These are phyloP conservation scores for Didymella keratinophila DNA, from an alignment of 2,329 filamentous ascomycete genomes.

Conservation along the genomic window DNA sequence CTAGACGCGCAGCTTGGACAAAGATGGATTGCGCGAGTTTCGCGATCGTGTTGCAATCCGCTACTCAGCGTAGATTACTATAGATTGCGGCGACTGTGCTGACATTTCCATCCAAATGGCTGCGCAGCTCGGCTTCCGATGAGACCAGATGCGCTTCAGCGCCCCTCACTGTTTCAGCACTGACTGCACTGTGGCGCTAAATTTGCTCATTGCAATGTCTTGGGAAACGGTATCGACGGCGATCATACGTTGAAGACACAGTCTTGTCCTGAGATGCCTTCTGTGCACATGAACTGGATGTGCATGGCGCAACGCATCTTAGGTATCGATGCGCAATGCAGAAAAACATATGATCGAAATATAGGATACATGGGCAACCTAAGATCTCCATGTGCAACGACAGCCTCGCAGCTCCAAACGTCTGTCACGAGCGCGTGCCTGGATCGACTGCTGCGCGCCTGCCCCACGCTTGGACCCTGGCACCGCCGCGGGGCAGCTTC, in stretches of 20 bases:
- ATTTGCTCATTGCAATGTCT: conserved; percentile 43
- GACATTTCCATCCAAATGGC: conserved; percentile 16
- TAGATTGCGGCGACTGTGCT: conserved; percentile 27
- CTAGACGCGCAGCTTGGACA: conserved; percentile 11
- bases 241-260: conserved; percentile 14
- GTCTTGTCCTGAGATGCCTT: conserved; percentile 1
- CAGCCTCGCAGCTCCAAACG: background rate
- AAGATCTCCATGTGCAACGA: background rate
- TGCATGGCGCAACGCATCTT: conserved; percentile 5
- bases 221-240: conserved; percentile 5
- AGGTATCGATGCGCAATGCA: background rate
- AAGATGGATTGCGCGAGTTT: conserved; percentile 24
- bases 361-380: background rate
- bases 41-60: conserved; percentile 22
- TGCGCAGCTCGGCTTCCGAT: conserved; percentile 25
- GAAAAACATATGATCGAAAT: background rate
- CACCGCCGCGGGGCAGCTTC: conserved; percentile 14
- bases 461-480: conserved; percentile 17
- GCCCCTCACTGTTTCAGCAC: conserved; percentile 27
- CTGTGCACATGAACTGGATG: background rate
- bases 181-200: conserved; percentile 40
- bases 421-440: conserved; percentile 5
- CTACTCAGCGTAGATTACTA: conserved; percentile 19
- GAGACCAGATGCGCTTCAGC: conserved; percentile 36
- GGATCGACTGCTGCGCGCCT: conserved; percentile 7